Base-by-base conservation (phyloP, 129 eudicot species). In the Dittrichia graveolens region DNA sequence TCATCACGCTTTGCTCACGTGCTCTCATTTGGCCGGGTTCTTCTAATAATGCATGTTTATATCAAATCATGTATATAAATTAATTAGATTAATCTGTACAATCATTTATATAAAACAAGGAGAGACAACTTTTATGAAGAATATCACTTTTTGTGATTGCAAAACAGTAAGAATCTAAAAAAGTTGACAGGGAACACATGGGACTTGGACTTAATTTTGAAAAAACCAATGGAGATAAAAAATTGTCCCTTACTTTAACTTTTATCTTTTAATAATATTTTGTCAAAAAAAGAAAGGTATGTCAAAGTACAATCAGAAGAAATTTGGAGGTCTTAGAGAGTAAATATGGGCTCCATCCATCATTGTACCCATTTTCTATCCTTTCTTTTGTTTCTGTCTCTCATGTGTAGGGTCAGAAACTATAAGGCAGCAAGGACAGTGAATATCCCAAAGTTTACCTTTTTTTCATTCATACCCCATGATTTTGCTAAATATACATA, bases 271-370 rank as follows among this genome's bases (percentile, higher is more conserved):
- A 67, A 56, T 77, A 49, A 69, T 61, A 24, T 49, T 19, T 49
- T 60, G 72, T 65, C 8, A 19, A 41, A 69, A 60, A 77, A 61
- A 24, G 31, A 24, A n/a, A 38, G 12, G 57, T n/a, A 49, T 57
- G 56, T 61, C 61, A 76, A 58, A 67, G 65, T 77, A 69, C 71
- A 60, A 59, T 69, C 71, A 58, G 47, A 60, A 42, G 71, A 61
- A 60, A 69, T 9, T 47, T 49, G 39, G 81, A 75, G 76, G 69
- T 53, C n/a, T 47, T 67, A 68, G 44, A 67, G 24, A 49, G 71
- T 53, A 69, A 58, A 69, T 59, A n/a, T 61, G 54, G 81, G 81
- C 56, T 77, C 71, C 81, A 77, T 77, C 71, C 81, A 77, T 55
- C 71, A 61, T 42, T 69, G 58, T 77, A 69, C 71, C 76, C 65